Evolutionary conservation across 2,329 filamentous ascomycete species (phyloP).

Genomic region (Arthrocladium fulminans): DNA sequence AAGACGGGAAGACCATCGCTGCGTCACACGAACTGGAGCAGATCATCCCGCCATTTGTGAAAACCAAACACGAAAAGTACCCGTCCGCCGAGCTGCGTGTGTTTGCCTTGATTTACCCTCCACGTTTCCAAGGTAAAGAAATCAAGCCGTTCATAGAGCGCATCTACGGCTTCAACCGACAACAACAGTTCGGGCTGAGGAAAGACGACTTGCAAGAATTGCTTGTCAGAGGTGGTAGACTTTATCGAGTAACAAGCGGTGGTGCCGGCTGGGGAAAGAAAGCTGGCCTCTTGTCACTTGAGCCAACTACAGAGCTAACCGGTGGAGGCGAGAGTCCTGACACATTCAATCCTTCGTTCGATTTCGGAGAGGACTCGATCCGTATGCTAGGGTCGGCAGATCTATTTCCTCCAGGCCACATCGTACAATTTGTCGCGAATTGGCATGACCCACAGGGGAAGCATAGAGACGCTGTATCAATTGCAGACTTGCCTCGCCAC

Average conservation of each 20-base stretch:
- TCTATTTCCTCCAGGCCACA: constrained; percentile 4
- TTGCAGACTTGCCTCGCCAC: neutral
- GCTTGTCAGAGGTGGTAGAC: constrained; percentile 8
- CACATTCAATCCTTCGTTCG: neutral
- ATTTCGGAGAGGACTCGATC: neutral
- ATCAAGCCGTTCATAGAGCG: neutral
- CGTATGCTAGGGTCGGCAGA: neutral
- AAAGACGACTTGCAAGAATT: neutral
- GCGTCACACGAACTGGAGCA: constrained; percentile 22
- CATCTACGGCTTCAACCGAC: neutral
- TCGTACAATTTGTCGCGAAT: constrained; percentile 2
- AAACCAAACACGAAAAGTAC: neutral
- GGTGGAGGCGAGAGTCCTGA: neutral
- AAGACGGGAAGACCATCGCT: constrained; percentile 12
- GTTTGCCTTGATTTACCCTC: constrained; percentile 15
- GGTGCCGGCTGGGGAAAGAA: constrained; percentile 24
- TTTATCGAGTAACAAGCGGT: constrained; percentile 22
- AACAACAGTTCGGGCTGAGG: constrained; percentile 1
- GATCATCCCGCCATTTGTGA: constrained; percentile 6
- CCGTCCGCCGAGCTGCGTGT: constrained; percentile 2
- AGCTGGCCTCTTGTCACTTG: constrained; percentile 21
- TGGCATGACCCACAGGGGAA: neutral
- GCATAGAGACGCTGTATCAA: neutral
- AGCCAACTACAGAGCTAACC: constrained; percentile 14
- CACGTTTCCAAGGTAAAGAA: neutral